Evolutionary conservation across 2,329 filamentous ascomycete genomes (phyloP).

Genomic region (Passalora sequoiae): DNA sequence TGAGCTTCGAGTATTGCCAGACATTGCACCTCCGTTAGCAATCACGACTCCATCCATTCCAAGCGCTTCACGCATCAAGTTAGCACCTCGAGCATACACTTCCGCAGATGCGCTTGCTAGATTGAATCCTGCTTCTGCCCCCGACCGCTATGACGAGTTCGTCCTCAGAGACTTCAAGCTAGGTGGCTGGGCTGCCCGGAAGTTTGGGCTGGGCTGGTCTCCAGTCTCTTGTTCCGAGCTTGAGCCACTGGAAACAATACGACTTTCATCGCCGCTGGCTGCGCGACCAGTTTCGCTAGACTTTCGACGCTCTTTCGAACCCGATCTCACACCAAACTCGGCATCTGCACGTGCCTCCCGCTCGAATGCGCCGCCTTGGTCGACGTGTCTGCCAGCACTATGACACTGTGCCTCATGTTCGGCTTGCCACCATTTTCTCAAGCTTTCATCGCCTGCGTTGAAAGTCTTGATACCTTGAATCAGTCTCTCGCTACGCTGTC

Average conservation of each 20-base stretch:
- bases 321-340: slow-evolving; percentile 24
- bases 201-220: too few species aligned
- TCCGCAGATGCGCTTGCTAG: neutral
- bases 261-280: too few species aligned
- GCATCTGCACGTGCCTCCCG: slow-evolving; percentile 12
- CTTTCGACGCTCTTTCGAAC: too few species aligned
- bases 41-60: slow-evolving; percentile 45
- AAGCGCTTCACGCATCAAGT: slow-evolving; percentile 40
- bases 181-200: too few species aligned
- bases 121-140: neutral
- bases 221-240: too few species aligned
- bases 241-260: too few species aligned
- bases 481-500: slow-evolving; percentile 50
- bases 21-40: slow-evolving; percentile 29
- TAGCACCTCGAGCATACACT: slow-evolving; percentile 35
- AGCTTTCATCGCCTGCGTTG: slow-evolving; percentile 23
- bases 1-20: slow-evolving; percentile 12
- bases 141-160: neutral
- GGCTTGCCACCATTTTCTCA: slow-evolving; percentile 30
- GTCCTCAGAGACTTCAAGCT: neutral
- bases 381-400: slow-evolving; percentile 5
- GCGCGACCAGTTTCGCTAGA: too few species aligned
- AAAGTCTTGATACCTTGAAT: slow-evolving; percentile 51
- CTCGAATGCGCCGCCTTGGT: neutral
- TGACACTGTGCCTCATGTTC: slow-evolving; percentile 19